Evolutionary conservation across 164 flowering plant species (phyloP), one percentile per base, ranked within the genome.

Genomic region (Stephania yunnanensis): DNA sequence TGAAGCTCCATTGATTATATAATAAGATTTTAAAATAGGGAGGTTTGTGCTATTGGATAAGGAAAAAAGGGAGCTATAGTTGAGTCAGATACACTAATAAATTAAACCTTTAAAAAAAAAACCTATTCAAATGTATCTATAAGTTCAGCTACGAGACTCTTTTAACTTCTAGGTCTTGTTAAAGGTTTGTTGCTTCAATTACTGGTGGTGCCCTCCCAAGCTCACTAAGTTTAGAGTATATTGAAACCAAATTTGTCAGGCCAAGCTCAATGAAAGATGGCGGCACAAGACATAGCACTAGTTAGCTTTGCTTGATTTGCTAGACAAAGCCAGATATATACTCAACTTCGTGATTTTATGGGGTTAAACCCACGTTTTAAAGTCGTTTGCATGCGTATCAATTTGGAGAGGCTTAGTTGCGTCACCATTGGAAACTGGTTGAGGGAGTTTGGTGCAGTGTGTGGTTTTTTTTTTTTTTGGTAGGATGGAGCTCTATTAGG

Each of bases 191-290:
- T 25, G 92, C 89, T 84, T 95, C 97, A 78, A 95, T 86, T 45
- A 95, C 70, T 68, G 93, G 83, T 53, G 98, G 97, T 20, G 88
- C 82, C 42, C 20, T 86, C 80, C 97, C 98, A 25, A 83, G 73
- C 65, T 86, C 89, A 85, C 85, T 83, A 55, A 95, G 91, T 25
- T 25, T 25, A 76, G 75, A 87, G 84, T 90, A 93, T 77, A 93
- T 87, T 58, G 91, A 77, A 36, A 90, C 92, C 73, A 93, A 76
- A 6, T 81, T 85, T 72, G 84, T 85, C 70, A 93, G 82, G 69
- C 98, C 98, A 70, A 95, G 80, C 85, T 93, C 98, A 65, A 79
- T 77, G 77, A 91, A 85, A 58, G 95, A 87, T 79, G 96, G 87
- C 46, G 91, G 91, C 46, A 84, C 81, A 80, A 93, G 25, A 25